Evolutionary conservation across 2,329 filamentous ascomycete genomes (phyloP), one percentile per base, ranked within the genome.

Genomic region (Fusarium camptoceras): DNA sequence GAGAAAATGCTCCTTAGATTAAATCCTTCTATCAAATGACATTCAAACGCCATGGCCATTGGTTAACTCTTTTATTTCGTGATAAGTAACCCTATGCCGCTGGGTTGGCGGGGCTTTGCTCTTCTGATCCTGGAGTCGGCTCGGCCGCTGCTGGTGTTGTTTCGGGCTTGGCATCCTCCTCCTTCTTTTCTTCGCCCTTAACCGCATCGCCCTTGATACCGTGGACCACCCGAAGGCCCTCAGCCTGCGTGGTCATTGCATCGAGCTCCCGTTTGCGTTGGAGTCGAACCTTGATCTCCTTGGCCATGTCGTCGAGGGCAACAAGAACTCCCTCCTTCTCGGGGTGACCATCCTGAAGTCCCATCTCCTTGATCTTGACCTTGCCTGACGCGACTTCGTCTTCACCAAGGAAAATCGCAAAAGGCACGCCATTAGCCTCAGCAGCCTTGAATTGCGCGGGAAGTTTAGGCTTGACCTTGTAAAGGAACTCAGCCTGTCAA

Each of bases 391-490:
- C 91, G 42, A 97, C 83, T 81, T 98, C 95, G 58, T 97, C 94
- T 76, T 98, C 93, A 46, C 95, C 95, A 2, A 99, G 85, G 74
- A 98, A 96, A 50, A 98, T 87, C 10, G 91, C 93, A 76, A 97
- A 92, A 2, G 95, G 95, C 22, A 97, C 89, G 44, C 91, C 92
- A 60, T 89, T 90, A 51, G 84, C 82, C 78, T 98, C 94, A 14
- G 94, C 94, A 22, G 91, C 91, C 83, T 97, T 97, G 86, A 98
- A 98, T 79, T 98, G 95, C 66, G 91, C 87, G 15, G 89, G 91
- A 31, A 97, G 86, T 81, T 94, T 97, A 18, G 95, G 94, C 85
- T 97, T 97, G 71, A 91, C 87, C 83, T 98, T 98, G 84, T 93
- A 93, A 14, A 89, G 85, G 78, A 96, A 97, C 79, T 98, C 94